Base-by-base conservation (phyloP, 2,329 filamentous ascomycete species). In the Alternaria viburni region DNA sequence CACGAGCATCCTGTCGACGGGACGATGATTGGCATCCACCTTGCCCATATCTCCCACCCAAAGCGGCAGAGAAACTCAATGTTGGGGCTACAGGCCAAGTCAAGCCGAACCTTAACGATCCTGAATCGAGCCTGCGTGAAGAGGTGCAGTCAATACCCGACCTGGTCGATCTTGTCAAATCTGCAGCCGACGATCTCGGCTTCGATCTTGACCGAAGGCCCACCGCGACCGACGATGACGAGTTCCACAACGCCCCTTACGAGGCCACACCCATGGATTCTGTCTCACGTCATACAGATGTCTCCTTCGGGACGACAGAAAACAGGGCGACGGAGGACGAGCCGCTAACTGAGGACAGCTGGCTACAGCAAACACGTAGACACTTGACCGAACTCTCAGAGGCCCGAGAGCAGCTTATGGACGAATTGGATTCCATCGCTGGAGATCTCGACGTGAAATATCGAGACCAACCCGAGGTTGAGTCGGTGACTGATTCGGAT, bases 141-240 rank as follows among this genome's bases (percentile, higher is more conserved):
- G 65, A 64, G 25, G 70, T 76, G 28, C 77, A 70, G 26, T 77
- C 78, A 11, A 59, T 80, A 5, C 70, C 76, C 7, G 76, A 81
- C 13, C 64, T 82, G 3, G 64, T 81, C 6, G 68, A 77, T 17
- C 57, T 81, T 36, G 70, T 82, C 49, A 73, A 80, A 25, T 77
- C 76, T 54, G 74, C 75, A 13, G 78, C 77, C 12, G 74, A 79
- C 64, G 73, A 79, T 49, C 68, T 79, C n/a, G 76, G 76, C 21
- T 54, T 77, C 10, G 75, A 79, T 67, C 71, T 77, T 21, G 69
- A 74, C 10, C 62, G 61, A 11, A 63, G 51, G 19, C 73, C 74
- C 15, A 71, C 57, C 10, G 45, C 59, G 9, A 44, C 66, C 17
- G 75, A 78, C 30, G 74, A 78, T 15, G 57, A 69, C 23, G 30